Conservation (phyloP, 495 filamentous ascomycete species). For the Choiromyces venosus region DNA sequence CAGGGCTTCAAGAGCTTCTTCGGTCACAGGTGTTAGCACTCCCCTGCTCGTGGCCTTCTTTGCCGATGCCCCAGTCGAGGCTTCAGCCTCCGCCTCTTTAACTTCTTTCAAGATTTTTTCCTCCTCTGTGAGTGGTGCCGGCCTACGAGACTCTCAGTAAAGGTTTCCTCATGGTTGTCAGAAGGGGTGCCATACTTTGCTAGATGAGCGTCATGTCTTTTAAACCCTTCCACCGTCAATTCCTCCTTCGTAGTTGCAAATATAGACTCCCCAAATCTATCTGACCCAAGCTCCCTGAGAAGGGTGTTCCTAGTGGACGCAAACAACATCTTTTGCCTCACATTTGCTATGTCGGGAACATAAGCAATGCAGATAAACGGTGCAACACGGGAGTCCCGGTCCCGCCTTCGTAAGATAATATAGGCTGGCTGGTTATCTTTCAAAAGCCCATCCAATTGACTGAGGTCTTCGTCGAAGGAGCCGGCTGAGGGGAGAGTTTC, state of each 20-base stretch:
- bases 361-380: conserved; percentile 75
- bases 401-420: conserved; percentile 70
- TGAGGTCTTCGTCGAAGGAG: conserved; percentile 61
- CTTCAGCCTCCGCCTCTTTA: conserved; percentile 72
- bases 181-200: conserved; percentile 45
- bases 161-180: conserved; percentile 16
- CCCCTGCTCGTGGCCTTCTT: conserved; percentile 54
- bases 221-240: conserved; percentile 66
- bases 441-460: conserved; percentile 56
- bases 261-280: conserved; percentile 73
- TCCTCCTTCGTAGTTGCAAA: conserved; percentile 73
- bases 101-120: conserved; percentile 73
- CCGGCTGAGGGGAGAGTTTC: conserved; percentile 52
- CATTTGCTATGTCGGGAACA: conserved; percentile 80
- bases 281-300: conserved; percentile 76
- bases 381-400: conserved; percentile 46
- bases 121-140: conserved; percentile 78
- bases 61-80: conserved; percentile 62
- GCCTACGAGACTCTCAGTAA: conserved; percentile 22
- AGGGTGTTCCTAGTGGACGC: conserved; percentile 81
- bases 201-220: conserved; percentile 64
- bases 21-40: conserved; percentile 61
- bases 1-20: conserved; percentile 63
- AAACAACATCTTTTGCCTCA: conserved; percentile 94
- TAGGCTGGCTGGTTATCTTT: conserved; percentile 72